Evolutionary conservation across 2,329 filamentous ascomycete species (phyloP).

Genomic region (Xylariaceae sp.): DNA sequence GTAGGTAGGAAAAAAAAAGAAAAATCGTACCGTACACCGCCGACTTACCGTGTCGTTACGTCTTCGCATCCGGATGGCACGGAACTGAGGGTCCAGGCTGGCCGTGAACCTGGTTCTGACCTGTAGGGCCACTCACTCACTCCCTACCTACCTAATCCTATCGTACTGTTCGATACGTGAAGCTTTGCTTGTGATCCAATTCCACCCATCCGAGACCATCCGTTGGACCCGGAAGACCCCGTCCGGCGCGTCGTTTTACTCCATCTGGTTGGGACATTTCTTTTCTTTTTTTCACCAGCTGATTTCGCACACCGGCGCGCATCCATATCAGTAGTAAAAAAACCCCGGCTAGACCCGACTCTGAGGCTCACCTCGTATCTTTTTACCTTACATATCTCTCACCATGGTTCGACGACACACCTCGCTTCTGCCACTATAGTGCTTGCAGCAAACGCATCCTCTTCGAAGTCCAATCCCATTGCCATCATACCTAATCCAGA

Average conservation of each 20-base stretch:
- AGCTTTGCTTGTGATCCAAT: not conserved
- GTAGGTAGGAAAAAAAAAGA: too few relatives aligned
- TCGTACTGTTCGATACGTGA: not conserved
- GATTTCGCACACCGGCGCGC: not conserved
- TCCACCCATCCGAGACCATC: not conserved
- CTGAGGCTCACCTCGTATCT: not conserved
- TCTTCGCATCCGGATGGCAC: slow-evolving; percentile 11
- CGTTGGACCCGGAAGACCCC: not conserved
- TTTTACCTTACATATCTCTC: not conserved
- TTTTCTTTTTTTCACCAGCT: not conserved
- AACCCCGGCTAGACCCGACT: not conserved
- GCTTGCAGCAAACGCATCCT: not conserved
- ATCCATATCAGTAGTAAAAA: not conserved
- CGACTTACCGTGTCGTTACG: slow-evolving; percentile 1
- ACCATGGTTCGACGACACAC: slow-evolving; percentile 1
- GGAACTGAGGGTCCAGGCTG: not conserved
- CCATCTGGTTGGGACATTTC: not conserved
- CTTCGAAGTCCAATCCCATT: not conserved
- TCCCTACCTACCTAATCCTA: not conserved
- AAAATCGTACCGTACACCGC: slow-evolving; percentile 2
- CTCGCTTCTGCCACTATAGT: slow-evolving; percentile 1
- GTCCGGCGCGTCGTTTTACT: not conserved
- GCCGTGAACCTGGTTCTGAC: not conserved
- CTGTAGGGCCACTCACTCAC: not conserved
- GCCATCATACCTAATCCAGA: not conserved